Evolutionary conservation across 306 rosid species (phyloP), one percentile per base, ranked within the genome.

Genomic region (Castanea mollissima): DNA sequence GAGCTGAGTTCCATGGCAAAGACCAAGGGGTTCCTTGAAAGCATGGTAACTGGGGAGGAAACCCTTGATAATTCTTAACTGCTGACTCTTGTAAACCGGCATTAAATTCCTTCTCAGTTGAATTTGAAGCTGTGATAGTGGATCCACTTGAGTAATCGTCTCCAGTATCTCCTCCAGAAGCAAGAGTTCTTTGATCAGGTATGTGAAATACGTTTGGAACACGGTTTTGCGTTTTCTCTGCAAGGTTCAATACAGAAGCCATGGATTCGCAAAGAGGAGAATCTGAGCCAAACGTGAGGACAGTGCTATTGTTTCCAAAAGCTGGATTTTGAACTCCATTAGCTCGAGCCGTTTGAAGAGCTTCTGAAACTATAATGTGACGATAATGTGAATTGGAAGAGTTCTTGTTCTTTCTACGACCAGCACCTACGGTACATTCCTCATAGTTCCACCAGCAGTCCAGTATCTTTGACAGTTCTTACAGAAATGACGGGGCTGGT

Each of bases 401-500:
- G 75, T 27, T 88, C 72, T 94, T 94, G 89, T 89, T 92, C 88
- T 90, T 94, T 58, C 98, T 91, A 5, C 98, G 97, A 46, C 98
- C 98, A 13, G 98, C 96, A 0, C 97, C 98, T 1, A 94, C 92
- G 0, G 94, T 10, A 94, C 92, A 68, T 89, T 90, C 80, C 98
- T 86, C 90, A 90, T 94, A 63, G 88, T 86, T 55, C 98, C 98
- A 62, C 98, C 98, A 3, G 97, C 91, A 5, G 98, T 94, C 98
- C 98, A 94, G 73, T 94, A 94, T 79, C 98, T 87, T 74, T 90
- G 98, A 64, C 98, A 94, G 79, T 88, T 91, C 86, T 94, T 94
- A 81, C 98, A 94, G 83, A 94, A 94, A 78, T 94, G 92, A 13
- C 98, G 96, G 1, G 98, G 98, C 76, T 94, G 98, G 69, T 84